These are phyloP conservation scores for Perkinsus chesapeaki DNA, from an alignment of 169 alveolate species.

Conservation along the genomic window DNA sequence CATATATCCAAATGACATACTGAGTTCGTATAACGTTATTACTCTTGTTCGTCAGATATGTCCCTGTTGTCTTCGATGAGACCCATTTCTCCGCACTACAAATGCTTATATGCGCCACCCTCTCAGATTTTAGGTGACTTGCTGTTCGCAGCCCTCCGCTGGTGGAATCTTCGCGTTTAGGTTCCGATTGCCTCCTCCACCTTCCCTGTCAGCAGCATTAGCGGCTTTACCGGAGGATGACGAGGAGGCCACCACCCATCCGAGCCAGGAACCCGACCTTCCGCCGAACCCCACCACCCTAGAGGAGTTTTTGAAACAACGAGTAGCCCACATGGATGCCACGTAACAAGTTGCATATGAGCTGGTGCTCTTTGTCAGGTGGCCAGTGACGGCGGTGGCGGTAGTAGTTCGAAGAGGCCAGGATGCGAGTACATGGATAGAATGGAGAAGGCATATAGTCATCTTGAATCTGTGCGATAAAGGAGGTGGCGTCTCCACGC, in stretches of 20 bases:
- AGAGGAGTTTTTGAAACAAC: not conserved
- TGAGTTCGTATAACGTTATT: too few species aligned
- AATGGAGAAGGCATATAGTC: not conserved
- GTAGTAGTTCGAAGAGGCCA: too few species aligned
- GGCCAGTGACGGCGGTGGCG: too few species aligned
- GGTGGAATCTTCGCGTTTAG: not conserved
- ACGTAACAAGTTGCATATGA: not conserved
- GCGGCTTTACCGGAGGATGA: not conserved
- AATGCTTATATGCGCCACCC: not conserved
- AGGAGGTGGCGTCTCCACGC: not conserved
- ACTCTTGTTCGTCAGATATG: constrained; percentile 17
- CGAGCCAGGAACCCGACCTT: not conserved
- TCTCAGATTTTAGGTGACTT: not conserved
- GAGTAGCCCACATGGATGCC: too few species aligned
- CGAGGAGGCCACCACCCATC: too few species aligned
- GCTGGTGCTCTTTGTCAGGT: too few species aligned
- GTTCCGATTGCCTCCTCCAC: not conserved
- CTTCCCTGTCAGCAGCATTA: not conserved
- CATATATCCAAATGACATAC: too few species aligned
- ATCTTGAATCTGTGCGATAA: not conserved
- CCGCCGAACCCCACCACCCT: not conserved
- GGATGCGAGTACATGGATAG: not conserved
- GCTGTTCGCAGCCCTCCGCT: not conserved
- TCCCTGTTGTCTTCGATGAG: constrained; percentile 33
- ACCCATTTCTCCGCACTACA: constrained; percentile 19